Evolutionary conservation across 2,329 filamentous ascomycete species (phyloP), one percentile per base, ranked within the genome.

Genomic region (Alternaria arbusti): DNA sequence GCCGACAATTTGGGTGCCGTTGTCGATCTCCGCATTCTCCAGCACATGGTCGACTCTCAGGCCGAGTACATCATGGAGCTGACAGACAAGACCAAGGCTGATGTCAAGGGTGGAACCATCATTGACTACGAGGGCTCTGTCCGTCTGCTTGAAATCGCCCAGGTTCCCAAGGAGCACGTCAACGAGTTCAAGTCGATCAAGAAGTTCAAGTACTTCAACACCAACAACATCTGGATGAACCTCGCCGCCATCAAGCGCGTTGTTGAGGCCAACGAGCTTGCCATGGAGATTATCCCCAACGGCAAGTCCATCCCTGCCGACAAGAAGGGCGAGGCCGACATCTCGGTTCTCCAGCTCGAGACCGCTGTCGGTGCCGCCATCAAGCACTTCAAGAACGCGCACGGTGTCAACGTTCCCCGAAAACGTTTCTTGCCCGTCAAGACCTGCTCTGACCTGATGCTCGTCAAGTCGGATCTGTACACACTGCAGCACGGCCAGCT

Each of bases 171-270:
- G 90, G 93, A 99, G 87, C 96, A 99, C 85, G 93, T 96, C 82
- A 98, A 99, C 85, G 96, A 99, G 86, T 99, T 99, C 93, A 99
- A 99, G 90, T 97, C 94, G 52, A 99, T 99, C 88, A 99, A 99
- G 91, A 99, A 99, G 89, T 99, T 99, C 91, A 97, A 97, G 89
- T 99, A 99, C 90, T 99, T 99, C 91, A 99, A 99, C 90, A 99
- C 96, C 84, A 99, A 99, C 92, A 99, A 99, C 89, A 97, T 99
- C 85, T 99, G 96, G 96, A 92, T 99, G 88, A 97, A 97, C 86
- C 88, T 97, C 76, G 90, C 93, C 81, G 96, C 96, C 73, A 92
- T 99, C 85, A 98, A 98, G 91, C 94, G 96, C 65, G 94, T 99
- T 58, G 96, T 99, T 8, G 96, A 98, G 89, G 94, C 96, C 83